Evolutionary conservation across 2,329 filamentous ascomycete species (phyloP).

Genomic region (Xylariomycetidae sp.): DNA sequence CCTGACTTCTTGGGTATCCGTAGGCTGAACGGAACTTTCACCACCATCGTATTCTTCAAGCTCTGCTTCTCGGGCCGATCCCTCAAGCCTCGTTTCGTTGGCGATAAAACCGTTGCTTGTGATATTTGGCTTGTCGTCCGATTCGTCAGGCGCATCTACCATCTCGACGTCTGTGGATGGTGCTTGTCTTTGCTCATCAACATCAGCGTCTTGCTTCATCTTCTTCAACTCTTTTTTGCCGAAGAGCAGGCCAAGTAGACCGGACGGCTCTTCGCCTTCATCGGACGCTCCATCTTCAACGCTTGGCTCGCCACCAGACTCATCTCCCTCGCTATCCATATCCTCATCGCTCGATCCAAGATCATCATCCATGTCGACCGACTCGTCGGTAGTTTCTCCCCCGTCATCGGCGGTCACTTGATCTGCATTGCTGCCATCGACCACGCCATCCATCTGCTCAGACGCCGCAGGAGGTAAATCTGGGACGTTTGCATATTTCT

Average conservation of each 20-base stretch:
- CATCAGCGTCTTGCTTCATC: slow-evolving; percentile 37
- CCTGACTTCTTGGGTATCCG: slow-evolving; percentile 5
- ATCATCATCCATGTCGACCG: slow-evolving; percentile 63
- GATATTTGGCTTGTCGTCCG: too few species aligned
- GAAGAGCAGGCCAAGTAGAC: slow-evolving; percentile 53
- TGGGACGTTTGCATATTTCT: slow-evolving; percentile 63
- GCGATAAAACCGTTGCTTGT: too few species aligned
- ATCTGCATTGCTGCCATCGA: not conserved
- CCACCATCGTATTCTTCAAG: too few species aligned
- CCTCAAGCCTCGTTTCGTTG: too few species aligned
- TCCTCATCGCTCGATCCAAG: slow-evolving; percentile 49
- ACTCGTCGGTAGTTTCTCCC: slow-evolving; percentile 56
- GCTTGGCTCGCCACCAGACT: slow-evolving; percentile 24
- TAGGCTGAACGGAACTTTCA: too few species aligned
- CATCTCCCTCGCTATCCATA: slow-evolving; percentile 39
- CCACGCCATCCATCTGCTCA: slow-evolving; percentile 13
- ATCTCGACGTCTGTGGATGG: slow-evolving; percentile 28
- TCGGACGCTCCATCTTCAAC: slow-evolving; percentile 41
- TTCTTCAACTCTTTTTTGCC: slow-evolving; percentile 51
- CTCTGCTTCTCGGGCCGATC: too few species aligned
- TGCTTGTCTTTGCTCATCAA: slow-evolving; percentile 17
- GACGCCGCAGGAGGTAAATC: slow-evolving; percentile 25
- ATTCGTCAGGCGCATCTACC: too few species aligned
- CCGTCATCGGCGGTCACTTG: slow-evolving; percentile 20
- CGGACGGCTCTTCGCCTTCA: slow-evolving; percentile 35